Conservation (phyloP, 2,329 filamentous ascomycete species). For the Aspergillus vadensis region DNA sequence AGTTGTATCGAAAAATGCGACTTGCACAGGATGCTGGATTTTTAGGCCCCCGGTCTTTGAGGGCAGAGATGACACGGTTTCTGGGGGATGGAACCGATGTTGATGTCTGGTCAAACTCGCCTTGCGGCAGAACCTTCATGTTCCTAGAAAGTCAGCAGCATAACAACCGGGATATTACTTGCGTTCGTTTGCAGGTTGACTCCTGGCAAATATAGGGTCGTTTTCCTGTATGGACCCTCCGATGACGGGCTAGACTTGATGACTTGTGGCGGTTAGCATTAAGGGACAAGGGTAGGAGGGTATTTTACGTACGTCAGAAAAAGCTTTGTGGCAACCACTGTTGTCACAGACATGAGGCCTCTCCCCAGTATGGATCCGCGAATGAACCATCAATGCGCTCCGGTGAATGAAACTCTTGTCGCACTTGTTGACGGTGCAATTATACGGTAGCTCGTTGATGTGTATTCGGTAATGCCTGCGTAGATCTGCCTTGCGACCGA, state of each 20-base stretch:
- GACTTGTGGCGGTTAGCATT: slow-evolving; percentile 30
- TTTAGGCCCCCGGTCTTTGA: slow-evolving; percentile 42
- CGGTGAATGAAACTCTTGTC: slow-evolving; percentile 53
- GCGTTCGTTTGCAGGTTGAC: slow-evolving; percentile 44
- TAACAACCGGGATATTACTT: slow-evolving; percentile 10
- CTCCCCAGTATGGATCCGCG: slow-evolving; percentile 48
- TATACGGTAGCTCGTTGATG: slow-evolving; percentile 52
- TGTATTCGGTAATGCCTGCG: slow-evolving; percentile 51
- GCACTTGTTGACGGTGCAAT: slow-evolving; percentile 47
- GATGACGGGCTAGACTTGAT: slow-evolving; percentile 45
- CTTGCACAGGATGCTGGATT: slow-evolving; percentile 37
- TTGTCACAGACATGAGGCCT: slow-evolving; percentile 48
- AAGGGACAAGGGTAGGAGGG: background rate
- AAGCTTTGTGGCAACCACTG: slow-evolving; percentile 46
- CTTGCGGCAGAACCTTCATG: slow-evolving; percentile 43
- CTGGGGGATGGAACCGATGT: slow-evolving; percentile 41
- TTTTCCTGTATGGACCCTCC: slow-evolving; percentile 43
- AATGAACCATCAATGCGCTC: slow-evolving; percentile 50
- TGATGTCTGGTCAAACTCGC: slow-evolving; percentile 46
- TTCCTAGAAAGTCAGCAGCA: background rate
- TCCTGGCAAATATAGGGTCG: slow-evolving; percentile 45
- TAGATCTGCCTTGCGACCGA: slow-evolving; percentile 53
- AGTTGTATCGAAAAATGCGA: slow-evolving; percentile 32
- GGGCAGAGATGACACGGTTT: slow-evolving; percentile 34
- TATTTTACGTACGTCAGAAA: slow-evolving; percentile 44